phyloP scores from a whole-genome alignment of 2,329 filamentous ascomycete genomes.

The Stachybotrys echinatus region DNA sequence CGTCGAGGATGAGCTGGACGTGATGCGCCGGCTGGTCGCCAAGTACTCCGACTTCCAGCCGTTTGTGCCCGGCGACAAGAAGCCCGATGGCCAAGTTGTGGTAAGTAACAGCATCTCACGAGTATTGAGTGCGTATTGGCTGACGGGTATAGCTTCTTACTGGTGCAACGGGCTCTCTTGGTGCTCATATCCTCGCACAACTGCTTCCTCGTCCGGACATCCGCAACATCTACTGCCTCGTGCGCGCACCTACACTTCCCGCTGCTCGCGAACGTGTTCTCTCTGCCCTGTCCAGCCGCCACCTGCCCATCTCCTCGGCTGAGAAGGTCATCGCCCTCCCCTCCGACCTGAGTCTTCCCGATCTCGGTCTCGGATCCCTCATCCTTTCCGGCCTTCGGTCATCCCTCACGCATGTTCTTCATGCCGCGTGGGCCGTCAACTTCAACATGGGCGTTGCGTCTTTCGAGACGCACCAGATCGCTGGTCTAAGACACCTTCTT shows the following conservation, averaged over 20 bases:
- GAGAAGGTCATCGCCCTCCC: constrained; percentile 32
- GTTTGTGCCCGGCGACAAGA: constrained; percentile 11
- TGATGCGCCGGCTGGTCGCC: constrained; percentile 26
- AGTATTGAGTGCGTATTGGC: not conserved
- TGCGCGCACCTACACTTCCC: no score
- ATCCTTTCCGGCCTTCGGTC: constrained; percentile 18
- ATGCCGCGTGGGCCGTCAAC: constrained; percentile 50
- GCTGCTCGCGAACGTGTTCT: constrained; percentile 23
- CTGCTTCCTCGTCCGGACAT: constrained; percentile 54
- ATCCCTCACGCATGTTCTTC: constrained; percentile 37
- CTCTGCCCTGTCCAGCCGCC: constrained; percentile 21
- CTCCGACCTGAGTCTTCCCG: constrained; percentile 31
- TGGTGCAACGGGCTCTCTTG: constrained; percentile 56
- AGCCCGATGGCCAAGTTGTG: constrained; percentile 22
- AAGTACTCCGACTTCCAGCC: constrained; percentile 30
- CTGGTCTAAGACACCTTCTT: constrained; percentile 39
- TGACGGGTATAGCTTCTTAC: constrained; percentile 40
- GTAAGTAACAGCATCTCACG: constrained; percentile 14
- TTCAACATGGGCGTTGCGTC: constrained; percentile 44
- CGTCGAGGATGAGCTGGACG: constrained; percentile 17
- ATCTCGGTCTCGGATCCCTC: constrained; percentile 30
- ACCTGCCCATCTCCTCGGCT: no score
- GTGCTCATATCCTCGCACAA: constrained; percentile 52
- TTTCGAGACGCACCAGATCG: constrained; percentile 43
- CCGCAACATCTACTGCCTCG: constrained; percentile 42